phyloP scores from a whole-genome alignment of 257 asterid genomes.

The Craterostigma plantagineum region DNA sequence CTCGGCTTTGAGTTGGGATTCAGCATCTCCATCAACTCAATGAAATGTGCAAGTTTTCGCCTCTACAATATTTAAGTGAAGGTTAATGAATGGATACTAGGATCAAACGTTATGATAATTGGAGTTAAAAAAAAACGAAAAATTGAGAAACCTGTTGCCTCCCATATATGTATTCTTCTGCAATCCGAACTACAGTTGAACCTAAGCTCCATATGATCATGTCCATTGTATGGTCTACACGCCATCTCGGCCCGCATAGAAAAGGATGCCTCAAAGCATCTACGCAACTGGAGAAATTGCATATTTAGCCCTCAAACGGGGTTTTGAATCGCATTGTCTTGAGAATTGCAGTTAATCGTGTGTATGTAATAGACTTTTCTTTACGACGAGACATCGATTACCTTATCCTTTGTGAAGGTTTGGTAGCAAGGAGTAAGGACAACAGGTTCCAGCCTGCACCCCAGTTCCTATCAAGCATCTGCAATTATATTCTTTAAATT shows the following conservation, averaged over 20 bases:
- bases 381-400: slow-evolving; percentile 6
- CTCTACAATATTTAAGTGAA: slow-evolving; percentile 21
- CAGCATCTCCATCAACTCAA: slow-evolving; percentile 87
- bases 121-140: not conserved
- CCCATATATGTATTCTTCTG: slow-evolving; percentile 87
- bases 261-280: slow-evolving; percentile 93
- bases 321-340: no score
- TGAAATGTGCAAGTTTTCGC: slow-evolving; percentile 62
- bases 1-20: slow-evolving; percentile 66
- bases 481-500: slow-evolving; percentile 14
- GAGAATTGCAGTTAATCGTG: no score
- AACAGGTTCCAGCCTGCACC: slow-evolving; percentile 98
- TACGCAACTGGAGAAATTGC: slow-evolving; percentile 45
- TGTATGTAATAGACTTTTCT: not conserved
- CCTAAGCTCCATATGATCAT: slow-evolving; percentile 94
- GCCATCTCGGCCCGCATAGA: slow-evolving; percentile 97
- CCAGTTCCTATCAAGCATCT: slow-evolving; percentile 92
- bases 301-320: not conserved
- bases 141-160: slow-evolving; percentile 58
- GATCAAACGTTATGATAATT: not conserved
- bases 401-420: slow-evolving; percentile 70
- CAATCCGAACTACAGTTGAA: slow-evolving; percentile 81
- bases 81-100: no score
- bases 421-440: slow-evolving; percentile 70
- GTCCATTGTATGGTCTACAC: slow-evolving; percentile 66